Evolutionary conservation across 1,284 basidiomycete species (phyloP), one percentile per base, ranked within the genome.

Genomic region (Apiotrichum mycotoxinovorans): DNA sequence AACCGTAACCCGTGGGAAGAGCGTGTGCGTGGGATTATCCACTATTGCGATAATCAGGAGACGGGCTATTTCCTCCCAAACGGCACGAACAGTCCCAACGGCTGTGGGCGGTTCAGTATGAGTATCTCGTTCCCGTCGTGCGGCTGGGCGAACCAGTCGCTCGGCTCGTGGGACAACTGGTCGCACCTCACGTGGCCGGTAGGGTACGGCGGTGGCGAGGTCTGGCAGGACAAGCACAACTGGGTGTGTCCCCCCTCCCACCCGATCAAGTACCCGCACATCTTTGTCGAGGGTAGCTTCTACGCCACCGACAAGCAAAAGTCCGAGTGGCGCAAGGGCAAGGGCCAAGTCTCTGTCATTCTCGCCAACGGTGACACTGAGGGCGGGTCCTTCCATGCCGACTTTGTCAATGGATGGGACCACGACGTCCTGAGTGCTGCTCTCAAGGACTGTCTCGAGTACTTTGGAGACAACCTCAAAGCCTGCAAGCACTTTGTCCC

Each of bases 111-210:
- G 1, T 54, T 74, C 33, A 34, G 58, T 4, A 37, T 64, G 22
- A 65, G 61, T 0, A 66, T 71, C 52, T 67, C 57, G 60, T 73
- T 71, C 65, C 73, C 73, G 11, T 68, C 65, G 50, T 73, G 71
- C 45, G 72, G 72, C 7, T 47, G 65, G 44, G 70, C 68, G 8
- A 56, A 65, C 60, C 66, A 66, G n/a, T 42, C 52, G 26, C 51
- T 68, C 25, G 65, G 68, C 56, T 70, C 69, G 25, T 40, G 52
- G 3, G 71, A 74, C 61, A 69, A 75, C 58, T 72, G 71, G 63
- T 67, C 66, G 18, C 72, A 74, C 58, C 67, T 74, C 65, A 59
- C 69, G 10, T 74, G 69, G 69, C 70, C 72, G 5, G 47, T 64
- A 26, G 55, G 30, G 15, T 23, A 12, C 5, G 52, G 49, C 15